Base-by-base conservation (phyloP, 140 eudicot species). In the Anethum foeniculum region DNA sequence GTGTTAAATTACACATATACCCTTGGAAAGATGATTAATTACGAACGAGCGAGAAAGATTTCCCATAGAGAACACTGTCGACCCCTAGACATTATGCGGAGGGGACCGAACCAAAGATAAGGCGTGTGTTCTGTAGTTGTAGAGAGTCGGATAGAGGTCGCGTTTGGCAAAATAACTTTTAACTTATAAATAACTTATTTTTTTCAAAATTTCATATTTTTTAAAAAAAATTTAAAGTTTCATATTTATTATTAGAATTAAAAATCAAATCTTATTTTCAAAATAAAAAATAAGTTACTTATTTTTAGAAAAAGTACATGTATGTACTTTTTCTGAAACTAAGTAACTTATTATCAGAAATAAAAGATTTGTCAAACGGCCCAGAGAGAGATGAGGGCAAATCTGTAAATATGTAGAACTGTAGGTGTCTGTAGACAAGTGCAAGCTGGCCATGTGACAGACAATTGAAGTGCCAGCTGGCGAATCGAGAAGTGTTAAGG, bases 371-470 rank as follows among this genome's bases (percentile, higher is more conserved):
- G n/a, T n/a, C n/a, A n/a, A n/a, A n/a, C n/a, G n/a, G n/a, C n/a
- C n/a, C n/a, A n/a, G 56, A 14, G 56, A 3, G 32, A n/a, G 71
- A 25, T 47, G 71, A 38, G n/a, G 75, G 75, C 12, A 71, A 71
- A 30, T 36, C 76, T 6, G 77, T 72, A 39, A 38, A 38, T 36
- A 18, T 1, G 74, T 3, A 32, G 32, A n/a, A n/a, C 0, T 8
- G 4, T 9, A 62, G 18, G 69, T 5, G 38, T 34, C 38, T 34
- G 4, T 32, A 19, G 49, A 68, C 75, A 30, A 18, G 27, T 34
- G 51, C 77, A 72, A 72, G 77, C 77, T 71, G 77, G 77, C 77
- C 77, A 71, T 71, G 77, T 71, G 51, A 16, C 0, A 8, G 49
- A 39, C 15, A 32, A 4, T 52, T 71, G 14, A 48, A 71, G 7